Evolutionary conservation across 2,329 filamentous ascomycete species (phyloP).

Genomic region (Periconia digitata): DNA sequence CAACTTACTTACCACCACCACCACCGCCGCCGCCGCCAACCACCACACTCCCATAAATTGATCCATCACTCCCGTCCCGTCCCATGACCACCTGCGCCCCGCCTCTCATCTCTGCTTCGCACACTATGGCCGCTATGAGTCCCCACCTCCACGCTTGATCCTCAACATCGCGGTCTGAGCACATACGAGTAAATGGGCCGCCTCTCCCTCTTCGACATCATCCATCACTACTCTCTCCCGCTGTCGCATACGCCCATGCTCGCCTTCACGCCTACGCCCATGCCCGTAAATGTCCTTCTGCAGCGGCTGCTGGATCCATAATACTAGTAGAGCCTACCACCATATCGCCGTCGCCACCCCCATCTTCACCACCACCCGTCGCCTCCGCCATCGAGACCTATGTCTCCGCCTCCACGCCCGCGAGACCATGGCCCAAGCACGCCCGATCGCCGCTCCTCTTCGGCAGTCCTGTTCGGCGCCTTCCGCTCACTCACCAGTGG

Average conservation of each 20-base stretch:
- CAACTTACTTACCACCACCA: not conserved
- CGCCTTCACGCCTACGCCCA: not conserved
- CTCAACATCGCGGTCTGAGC: too few species aligned
- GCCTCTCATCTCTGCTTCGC: not conserved
- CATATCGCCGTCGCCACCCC: conserved; percentile 1
- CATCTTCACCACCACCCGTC: conserved; percentile 1
- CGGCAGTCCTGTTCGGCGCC: conserved; percentile 40
- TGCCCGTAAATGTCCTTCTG: not conserved
- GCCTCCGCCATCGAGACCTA: conserved; percentile 21
- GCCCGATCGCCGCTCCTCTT: conserved; percentile 43
- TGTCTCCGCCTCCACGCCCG: conserved; percentile 38
- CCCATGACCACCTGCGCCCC: not conserved
- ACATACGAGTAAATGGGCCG: not conserved
- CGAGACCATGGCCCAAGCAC: conserved; percentile 36
- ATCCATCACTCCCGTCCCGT: too few species aligned
- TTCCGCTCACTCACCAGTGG: conserved; percentile 40
- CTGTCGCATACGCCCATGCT: not conserved
- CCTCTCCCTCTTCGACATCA: not conserved
- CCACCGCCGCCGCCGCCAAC: not conserved
- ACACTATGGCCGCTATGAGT: not conserved
- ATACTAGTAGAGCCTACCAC: not conserved
- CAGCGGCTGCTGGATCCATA: not conserved
- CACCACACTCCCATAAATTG: not conserved
- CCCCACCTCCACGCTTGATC: not conserved
- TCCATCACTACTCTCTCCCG: not conserved